Evolutionary conservation across 805 yeast genomes (phyloP), one percentile per base, ranked within the genome.

Genomic region (Teunomyces kruisii): DNA sequence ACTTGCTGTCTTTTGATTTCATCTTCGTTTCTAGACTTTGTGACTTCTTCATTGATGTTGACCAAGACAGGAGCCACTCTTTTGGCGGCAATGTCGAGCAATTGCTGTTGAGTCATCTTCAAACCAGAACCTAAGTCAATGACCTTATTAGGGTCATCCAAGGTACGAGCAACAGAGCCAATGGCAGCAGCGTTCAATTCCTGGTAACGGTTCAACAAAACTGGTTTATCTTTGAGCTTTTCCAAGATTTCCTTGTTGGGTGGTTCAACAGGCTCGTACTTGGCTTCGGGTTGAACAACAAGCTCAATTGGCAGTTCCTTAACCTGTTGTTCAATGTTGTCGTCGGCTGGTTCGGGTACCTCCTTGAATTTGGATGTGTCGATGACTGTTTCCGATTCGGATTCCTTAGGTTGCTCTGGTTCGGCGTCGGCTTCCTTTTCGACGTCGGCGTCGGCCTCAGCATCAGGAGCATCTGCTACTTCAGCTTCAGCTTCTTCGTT

Each of bases 31-130:
- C 73, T 58, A 27, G 75, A 67, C 50, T 69, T 67, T 39, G 59
- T 62, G 39, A 78, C 84, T 48, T 75, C 74, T 24, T 71, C 75
- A 55, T 78, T 76, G 56, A 79, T 78, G 50, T 62, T 67, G 37
- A 73, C 68, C 55, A 79, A 64, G 31, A 79, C 74, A 4, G 84
- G 84, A 28, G 78, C 76, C 31, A 79, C 80, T 51, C 83, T 70
- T 50, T 67, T 67, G 32, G 76, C 75, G 16, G 84, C 84, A 55
- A 79, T 74, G 41, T 70, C 83, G 52, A 77, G 67, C 49, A 79
- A 72, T 58, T 79, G 81, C 44, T 73, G 74, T 52, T 79, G 81
- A 38, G 83, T 74, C 68, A 79, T 67, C 39, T 58, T 67, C 58
- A 79, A 68, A 14, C 83, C 83, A 37, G 76, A 72, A 44, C 84